Evolutionary conservation across 176 grass and related monocot genomes (phyloP).

Genomic region (Avena insularis): DNA sequence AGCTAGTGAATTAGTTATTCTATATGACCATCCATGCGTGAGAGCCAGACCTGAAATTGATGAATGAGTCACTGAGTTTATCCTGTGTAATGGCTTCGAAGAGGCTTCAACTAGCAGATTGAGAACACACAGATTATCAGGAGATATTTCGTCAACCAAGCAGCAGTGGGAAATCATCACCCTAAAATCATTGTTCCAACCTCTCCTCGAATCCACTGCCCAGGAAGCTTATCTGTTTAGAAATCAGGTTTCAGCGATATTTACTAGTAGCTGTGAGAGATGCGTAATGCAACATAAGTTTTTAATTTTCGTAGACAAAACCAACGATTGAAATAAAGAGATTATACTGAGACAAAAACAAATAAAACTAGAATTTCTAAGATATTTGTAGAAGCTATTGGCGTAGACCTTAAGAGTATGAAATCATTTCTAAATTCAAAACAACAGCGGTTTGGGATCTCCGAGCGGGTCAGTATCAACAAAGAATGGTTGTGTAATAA

Average conservation of each 20-base stretch:
- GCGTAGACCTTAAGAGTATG: background rate
- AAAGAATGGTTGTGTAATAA: too few relatives aligned
- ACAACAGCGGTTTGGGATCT: background rate
- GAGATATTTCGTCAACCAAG: slow-evolving; percentile 88
- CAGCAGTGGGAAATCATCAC: slow-evolving; percentile 58
- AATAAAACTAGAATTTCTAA: background rate
- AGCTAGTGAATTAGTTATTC: slow-evolving; percentile 87
- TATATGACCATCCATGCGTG: slow-evolving; percentile 89
- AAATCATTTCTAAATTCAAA: slow-evolving; percentile 2
- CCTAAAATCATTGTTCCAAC: slow-evolving; percentile 93
- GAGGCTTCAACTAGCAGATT: background rate
- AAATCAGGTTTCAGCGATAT: background rate
- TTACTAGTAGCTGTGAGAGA: background rate
- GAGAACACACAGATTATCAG: slow-evolving; percentile 75
- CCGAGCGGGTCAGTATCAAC: too few relatives aligned
- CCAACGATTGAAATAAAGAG: background rate
- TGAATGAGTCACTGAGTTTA: background rate
- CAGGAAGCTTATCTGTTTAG: slow-evolving; percentile 59
- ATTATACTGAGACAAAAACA: background rate
- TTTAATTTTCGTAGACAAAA: too few relatives aligned
- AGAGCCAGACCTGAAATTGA: slow-evolving; percentile 75
- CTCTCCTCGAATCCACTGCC: slow-evolving; percentile 78
- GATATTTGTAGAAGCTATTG: background rate
- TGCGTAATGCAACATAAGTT: too few relatives aligned
- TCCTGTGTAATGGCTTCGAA: slow-evolving; percentile 15